Base-by-base conservation (phyloP, 2,329 filamentous ascomycete genomes). In the Hymenoscyphus salicellus region DNA sequence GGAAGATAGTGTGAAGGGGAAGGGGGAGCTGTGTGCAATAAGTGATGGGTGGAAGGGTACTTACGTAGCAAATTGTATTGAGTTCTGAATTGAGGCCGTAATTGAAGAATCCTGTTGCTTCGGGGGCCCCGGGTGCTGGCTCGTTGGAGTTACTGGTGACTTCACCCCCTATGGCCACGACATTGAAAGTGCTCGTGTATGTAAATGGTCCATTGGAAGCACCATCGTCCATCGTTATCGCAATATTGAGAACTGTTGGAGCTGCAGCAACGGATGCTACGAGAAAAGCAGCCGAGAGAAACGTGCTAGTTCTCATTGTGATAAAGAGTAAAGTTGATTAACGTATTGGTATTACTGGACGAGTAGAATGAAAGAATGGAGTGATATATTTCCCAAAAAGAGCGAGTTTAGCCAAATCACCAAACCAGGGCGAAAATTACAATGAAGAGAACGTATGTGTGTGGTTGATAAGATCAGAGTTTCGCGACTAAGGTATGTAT, bases 11-110 rank as follows among this genome's bases (percentile, higher is more conserved):
- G n/a, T n/a, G n/a, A n/a, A n/a, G n/a, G n/a, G n/a, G n/a, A n/a
- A n/a, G n/a, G n/a, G n/a, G n/a, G n/a, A n/a, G n/a, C n/a, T n/a
- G n/a, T n/a, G n/a, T n/a, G n/a, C n/a, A n/a, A n/a, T n/a, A n/a
- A n/a, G 14, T 23, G 23, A 5, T 16, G 11, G 28, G 5, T 17
- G 7, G 5, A 17, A 30, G 33, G 36, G 30, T 4, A 36, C 56
- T 33, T n/a, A 58, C 56, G 41, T 64, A 64, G 33, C 62, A 64
- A 41, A 64, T 64, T 26, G 59, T 64, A 58, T 64, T 36, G 23
- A 61, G 49, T 17, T 52, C 62, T 23, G 57, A 55, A 20, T 61
- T 52, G 49, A 64, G 56, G 6, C 62, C 62, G 28, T 60, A 64
- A 52, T 64, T 64, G 36, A 64, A 64, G 10, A 10, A 38, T 8